These are phyloP conservation scores for Gelatoporia subvermispora DNA, from an alignment of 768 basidiomycete species.

Conservation along the genomic window DNA sequence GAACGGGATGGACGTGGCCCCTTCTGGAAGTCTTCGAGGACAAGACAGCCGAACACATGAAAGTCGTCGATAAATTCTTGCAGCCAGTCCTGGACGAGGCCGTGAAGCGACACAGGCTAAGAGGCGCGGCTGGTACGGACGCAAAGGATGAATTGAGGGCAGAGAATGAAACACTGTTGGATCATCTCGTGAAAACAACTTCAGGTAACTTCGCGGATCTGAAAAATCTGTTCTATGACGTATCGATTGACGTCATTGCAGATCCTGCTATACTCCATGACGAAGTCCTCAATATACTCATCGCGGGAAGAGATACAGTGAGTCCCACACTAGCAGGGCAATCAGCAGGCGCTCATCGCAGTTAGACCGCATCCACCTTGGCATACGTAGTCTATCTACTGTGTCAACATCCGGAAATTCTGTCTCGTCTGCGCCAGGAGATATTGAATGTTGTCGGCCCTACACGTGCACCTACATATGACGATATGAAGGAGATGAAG, in stretches of 20 bases:
- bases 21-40: conserved; percentile 39
- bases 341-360: background rate
- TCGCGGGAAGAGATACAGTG: conserved; percentile 20
- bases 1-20: conserved; percentile 42
- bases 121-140: background rate
- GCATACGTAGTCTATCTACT: conserved; percentile 29
- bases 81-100: conserved; percentile 44
- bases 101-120: conserved; percentile 32
- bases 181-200: conserved; percentile 34
- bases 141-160: background rate
- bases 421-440: conserved; percentile 25
- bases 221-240: no score
- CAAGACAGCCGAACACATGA: conserved; percentile 33
- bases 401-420: conserved; percentile 24
- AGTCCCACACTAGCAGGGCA: background rate
- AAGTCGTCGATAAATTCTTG: conserved; percentile 40
- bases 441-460: conserved; percentile 23
- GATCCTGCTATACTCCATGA: conserved; percentile 25
- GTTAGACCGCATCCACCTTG: conserved; percentile 34
- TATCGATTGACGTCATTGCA: conserved; percentile 1
- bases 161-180: conserved; percentile 32
- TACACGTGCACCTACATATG: conserved; percentile 22
- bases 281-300: conserved; percentile 27
- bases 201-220: conserved; percentile 26
- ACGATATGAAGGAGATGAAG: conserved; percentile 27